Base-by-base conservation (phyloP, 352 stramenopile genomes). In the Phytophthora hybrid region DNA sequence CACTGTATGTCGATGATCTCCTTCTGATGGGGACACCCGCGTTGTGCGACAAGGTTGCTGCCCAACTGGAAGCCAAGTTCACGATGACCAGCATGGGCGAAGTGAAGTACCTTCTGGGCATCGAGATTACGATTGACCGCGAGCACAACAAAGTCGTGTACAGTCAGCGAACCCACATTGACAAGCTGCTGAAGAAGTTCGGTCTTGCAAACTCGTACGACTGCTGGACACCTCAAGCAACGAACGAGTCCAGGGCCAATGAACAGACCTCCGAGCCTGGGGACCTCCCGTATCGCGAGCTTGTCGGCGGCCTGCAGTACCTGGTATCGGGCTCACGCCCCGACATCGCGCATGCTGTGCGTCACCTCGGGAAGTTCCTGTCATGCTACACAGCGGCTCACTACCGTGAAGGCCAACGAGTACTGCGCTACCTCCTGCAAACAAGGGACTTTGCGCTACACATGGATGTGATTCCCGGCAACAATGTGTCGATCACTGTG, bases 281-380 rank as follows among this genome's bases (percentile, higher is more conserved):
- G 4, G 14, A 52, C 41, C 6, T 49, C 1, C 16, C 41, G 16
- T 49, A 49, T 49, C 41, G 16, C 8, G 16, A 49, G 6, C 41
- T 49, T 5, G 41, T 19, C 0, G 41, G 41, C 13, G 41, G 14
- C 13, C 19, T 71, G n/a, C 31, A 65, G 11, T 65, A 54, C 34
- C 44, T 71, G 13, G 56, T 65, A n/a, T 65, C 46, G 7, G 14
- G 41, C 41, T 49, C 23, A 19, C 49, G n/a, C n/a, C n/a, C n/a
- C n/a, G n/a, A n/a, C n/a, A n/a, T n/a, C n/a, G n/a, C n/a, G n/a
- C n/a, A n/a, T n/a, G n/a, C n/a, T n/a, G n/a, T n/a, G n/a, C n/a
- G n/a, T n/a, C n/a, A n/a, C n/a, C n/a, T n/a, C n/a, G n/a, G n/a
- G n/a, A n/a, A n/a, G n/a, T n/a, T n/a, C n/a, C n/a, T n/a, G n/a